Evolutionary conservation across 257 asterid genomes (phyloP).

Genomic region (Fraxinus cuspidata): DNA sequence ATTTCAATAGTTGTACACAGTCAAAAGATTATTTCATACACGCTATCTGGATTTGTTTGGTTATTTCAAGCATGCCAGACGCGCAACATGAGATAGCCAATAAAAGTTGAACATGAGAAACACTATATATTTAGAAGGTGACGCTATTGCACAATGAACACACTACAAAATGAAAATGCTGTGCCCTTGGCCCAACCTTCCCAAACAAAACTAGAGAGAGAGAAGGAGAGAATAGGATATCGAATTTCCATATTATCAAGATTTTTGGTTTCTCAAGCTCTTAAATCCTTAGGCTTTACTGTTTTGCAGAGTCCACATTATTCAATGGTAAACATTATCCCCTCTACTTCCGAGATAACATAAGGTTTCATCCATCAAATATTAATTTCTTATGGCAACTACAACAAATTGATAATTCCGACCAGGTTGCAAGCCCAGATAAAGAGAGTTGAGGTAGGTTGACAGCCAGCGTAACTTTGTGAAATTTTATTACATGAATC

Average conservation of each 20-base stretch:
- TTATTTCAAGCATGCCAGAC: conserved; percentile 8
- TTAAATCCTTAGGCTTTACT: neutral
- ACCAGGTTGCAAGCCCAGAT: neutral
- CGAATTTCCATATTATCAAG: conserved; percentile 1
- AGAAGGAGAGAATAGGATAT: neutral
- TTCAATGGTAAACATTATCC: neutral
- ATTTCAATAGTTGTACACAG: conserved; percentile 16
- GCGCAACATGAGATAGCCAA: neutral
- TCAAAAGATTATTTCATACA: neutral
- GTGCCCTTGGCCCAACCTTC: neutral
- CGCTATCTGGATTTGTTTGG: conserved; percentile 4
- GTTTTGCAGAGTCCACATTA: neutral
- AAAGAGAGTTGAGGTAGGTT: neutral
- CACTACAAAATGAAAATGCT: neutral
- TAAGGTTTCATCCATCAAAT: neutral
- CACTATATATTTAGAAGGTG: neutral
- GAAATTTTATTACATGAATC: neutral
- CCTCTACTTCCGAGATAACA: neutral
- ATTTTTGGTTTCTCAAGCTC: neutral
- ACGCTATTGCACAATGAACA: neutral
- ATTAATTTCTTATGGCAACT: conserved; percentile 1
- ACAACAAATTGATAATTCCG: neutral
- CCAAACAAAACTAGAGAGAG: neutral
- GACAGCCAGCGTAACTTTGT: neutral
- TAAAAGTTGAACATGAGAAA: neutral